Evolutionary conservation across 31 red algal species (phyloP), one percentile per base, ranked within the genome.

Genomic region (Bonnemaisonia californica): DNA sequence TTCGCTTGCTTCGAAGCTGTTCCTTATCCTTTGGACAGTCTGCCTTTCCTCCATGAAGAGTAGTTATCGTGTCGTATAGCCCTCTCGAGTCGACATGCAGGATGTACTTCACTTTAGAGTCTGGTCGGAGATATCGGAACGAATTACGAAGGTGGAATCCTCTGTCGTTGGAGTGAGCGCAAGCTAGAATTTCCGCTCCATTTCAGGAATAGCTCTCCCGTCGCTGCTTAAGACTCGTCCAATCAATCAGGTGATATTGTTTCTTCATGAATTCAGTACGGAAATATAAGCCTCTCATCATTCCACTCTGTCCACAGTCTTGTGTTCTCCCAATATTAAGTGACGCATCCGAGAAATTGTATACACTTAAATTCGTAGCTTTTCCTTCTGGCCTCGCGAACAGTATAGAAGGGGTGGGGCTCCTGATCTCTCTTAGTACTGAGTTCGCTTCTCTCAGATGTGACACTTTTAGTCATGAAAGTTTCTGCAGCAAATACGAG

Each of bases 171-270:
- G 72, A 16, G 26, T 57, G 45, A 58, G 47, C 18, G 28, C 45
- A 76, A 16, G 72, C 72, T 13, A 76, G 18, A 58, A 76, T 58
- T 51, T 51, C 45, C 7, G 45, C 16, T 51, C 45, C 9, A 11
- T 51, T 11, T 16, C 7, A 51, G 45, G 45, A 51, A 51, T 51
- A 51, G 45, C 45, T 11, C 16, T 11, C 45, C 16, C 45, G 7
- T 16, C 45, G 7, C 45, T 51, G 45, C 16, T 51, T 51, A 16
- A 11, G 7, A 16, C 45, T 51, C 16, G 45, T 16, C 45, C 45
- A 51, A 51, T 51, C 45, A 11, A 51, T 51, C 9, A 51, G 7
- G 45, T 51, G 45, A 16, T 51, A 51, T 51, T 11, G 7, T 16
- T 51, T 51, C 7, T 51, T 16, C 9, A 7, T 16, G 16, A 11